These are phyloP conservation scores for Cladosporium sp. DNA, from an alignment of 2,329 filamentous ascomycete species.

Conservation along the genomic window DNA sequence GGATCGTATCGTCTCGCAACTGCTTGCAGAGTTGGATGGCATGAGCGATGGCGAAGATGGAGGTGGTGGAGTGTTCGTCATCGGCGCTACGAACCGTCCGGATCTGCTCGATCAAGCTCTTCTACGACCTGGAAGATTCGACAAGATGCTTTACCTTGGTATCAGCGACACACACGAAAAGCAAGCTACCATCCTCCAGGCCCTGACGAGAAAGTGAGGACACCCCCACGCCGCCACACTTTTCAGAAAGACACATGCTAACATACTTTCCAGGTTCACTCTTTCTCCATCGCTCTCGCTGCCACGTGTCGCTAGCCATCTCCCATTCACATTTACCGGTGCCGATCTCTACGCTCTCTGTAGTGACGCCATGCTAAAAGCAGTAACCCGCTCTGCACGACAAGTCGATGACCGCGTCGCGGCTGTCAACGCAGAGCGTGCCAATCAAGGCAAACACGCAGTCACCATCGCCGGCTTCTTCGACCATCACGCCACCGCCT, in stretches of 20 bases:
- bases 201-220: conserved; percentile 86
- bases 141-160: conserved; percentile 97
- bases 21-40: conserved; percentile 92
- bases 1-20: conserved; percentile 94
- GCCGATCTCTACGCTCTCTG: conserved; percentile 97
- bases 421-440: conserved; percentile 59
- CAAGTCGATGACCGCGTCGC: conserved; percentile 82
- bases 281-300: conserved; percentile 80
- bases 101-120: conserved; percentile 90
- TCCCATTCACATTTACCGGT: conserved; percentile 96
- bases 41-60: conserved; percentile 92
- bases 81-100: conserved; percentile 92
- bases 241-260: conserved; percentile 3
- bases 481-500: conserved; percentile 80
- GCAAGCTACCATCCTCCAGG: conserved; percentile 90
- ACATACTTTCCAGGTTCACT: conserved; percentile 65
- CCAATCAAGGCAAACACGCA: conserved; percentile 30
- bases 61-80: conserved; percentile 87
- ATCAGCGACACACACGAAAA: conserved; percentile 97
- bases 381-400: conserved; percentile 85
- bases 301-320: conserved; percentile 67
- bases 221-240: background rate
- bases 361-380: conserved; percentile 98
- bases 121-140: conserved; percentile 85
- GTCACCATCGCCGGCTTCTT: conserved; percentile 94